Percentiles rank a stretch among this genome's conserved stretches.
These are phyloP conservation scores for Suillus lakei DNA, from an alignment of 768 basidiomycete species.

Conservation along the genomic window DNA sequence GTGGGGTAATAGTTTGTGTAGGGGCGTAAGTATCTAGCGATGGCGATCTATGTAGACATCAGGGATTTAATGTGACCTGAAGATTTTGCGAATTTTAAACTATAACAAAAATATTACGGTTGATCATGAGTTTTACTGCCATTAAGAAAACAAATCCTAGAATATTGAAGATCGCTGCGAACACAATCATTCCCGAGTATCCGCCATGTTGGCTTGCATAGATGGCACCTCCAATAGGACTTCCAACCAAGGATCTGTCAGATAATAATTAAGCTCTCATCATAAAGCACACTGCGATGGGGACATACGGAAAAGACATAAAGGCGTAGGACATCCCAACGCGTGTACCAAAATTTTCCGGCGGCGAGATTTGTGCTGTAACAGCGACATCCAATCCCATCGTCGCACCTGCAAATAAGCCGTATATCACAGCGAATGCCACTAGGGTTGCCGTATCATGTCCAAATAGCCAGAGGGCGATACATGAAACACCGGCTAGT, in stretches of 20 bases:
- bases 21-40: background rate
- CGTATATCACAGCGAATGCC: background rate
- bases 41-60: background rate
- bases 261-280: background rate
- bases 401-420: background rate
- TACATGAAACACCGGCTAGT: background rate
- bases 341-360: constrained; percentile 8
- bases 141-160: background rate
- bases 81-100: background rate
- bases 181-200: background rate
- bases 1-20: too few relatives aligned
- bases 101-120: background rate
- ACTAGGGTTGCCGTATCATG: background rate
- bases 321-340: constrained; percentile 12
- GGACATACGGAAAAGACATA: constrained; percentile 6
- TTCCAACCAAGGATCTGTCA: background rate
- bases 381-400: constrained; percentile 6
- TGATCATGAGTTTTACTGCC: background rate
- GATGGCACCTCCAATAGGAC: background rate
- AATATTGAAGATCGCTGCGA: background rate
- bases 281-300: background rate
- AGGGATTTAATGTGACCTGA: background rate
- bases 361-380: constrained; percentile 7
- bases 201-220: background rate
- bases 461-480: background rate